Conservation (phyloP, 768 basidiomycete species). For the Tulasnella sp. region DNA sequence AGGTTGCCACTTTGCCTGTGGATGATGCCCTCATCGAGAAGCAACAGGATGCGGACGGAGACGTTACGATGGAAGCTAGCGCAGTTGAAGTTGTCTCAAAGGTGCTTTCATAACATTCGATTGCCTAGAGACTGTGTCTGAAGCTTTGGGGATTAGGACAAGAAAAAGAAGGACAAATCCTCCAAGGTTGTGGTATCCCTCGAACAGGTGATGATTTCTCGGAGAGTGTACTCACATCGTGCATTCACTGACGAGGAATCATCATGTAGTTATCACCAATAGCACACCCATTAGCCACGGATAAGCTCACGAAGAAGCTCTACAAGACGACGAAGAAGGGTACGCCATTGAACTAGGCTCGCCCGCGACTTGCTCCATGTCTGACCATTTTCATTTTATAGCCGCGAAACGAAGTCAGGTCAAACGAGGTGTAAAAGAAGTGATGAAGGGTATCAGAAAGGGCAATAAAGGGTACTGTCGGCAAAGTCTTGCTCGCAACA, state of each 20-base stretch:
- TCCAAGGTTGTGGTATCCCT: slow-evolving; percentile 53
- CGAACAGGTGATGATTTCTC: slow-evolving; percentile 42
- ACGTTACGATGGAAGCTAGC: slow-evolving; percentile 34
- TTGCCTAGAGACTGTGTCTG: neutral
- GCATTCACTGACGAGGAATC: neutral
- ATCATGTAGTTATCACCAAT: slow-evolving; percentile 67
- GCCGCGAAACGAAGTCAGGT: slow-evolving; percentile 92
- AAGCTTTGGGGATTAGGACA: slow-evolving; percentile 38
- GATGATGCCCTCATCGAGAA: slow-evolving; percentile 33
- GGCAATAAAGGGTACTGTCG: slow-evolving; percentile 84
- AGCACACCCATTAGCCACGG: slow-evolving; percentile 85
- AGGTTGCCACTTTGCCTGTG: slow-evolving; percentile 26
- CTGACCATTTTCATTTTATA: slow-evolving; percentile 31
- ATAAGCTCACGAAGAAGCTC: slow-evolving; percentile 88
- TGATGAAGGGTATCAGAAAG: slow-evolving; percentile 94
- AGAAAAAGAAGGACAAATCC: slow-evolving; percentile 55
- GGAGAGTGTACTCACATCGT: too few species aligned
- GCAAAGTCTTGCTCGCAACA: neutral
- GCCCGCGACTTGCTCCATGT: neutral
- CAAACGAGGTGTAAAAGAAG: slow-evolving; percentile 97
- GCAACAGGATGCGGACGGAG: slow-evolving; percentile 38
- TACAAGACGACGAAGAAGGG: slow-evolving; percentile 94
- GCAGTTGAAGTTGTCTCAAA: slow-evolving; percentile 18
- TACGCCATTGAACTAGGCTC: slow-evolving; percentile 17
- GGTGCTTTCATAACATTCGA: slow-evolving; percentile 1